phyloP scores from a whole-genome alignment of 495 filamentous ascomycete genomes.

The Polyplosphaeria fusca region DNA sequence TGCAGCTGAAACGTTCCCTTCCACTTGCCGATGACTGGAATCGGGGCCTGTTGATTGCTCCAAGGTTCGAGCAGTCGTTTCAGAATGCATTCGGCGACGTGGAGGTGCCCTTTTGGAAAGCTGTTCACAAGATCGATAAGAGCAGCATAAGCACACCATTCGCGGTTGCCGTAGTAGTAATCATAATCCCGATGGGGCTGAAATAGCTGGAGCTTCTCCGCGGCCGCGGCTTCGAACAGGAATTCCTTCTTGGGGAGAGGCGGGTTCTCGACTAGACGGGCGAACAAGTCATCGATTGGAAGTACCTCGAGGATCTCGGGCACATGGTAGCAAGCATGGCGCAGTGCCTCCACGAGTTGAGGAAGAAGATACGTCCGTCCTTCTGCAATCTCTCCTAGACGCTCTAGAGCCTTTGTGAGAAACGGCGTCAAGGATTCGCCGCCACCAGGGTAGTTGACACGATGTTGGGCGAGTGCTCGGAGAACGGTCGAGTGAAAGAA shows the following conservation, averaged over 20 bases:
- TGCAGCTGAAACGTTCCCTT: slow-evolving; percentile 48
- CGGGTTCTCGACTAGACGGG: slow-evolving; percentile 35
- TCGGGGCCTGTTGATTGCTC: slow-evolving; percentile 40
- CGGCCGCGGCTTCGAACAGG: slow-evolving; percentile 38
- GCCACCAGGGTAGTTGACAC: not conserved
- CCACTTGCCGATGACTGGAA: slow-evolving; percentile 46
- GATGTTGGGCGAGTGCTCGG: not conserved
- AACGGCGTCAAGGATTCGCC: not conserved
- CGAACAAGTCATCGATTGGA: slow-evolving; percentile 33
- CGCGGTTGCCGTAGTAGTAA: slow-evolving; percentile 43
- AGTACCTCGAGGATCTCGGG: slow-evolving; percentile 25
- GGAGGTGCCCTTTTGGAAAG: slow-evolving; percentile 30
- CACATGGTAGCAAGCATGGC: slow-evolving; percentile 21
- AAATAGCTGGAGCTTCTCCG: slow-evolving; percentile 28
- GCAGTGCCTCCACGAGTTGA: slow-evolving; percentile 31
- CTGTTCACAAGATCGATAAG: slow-evolving; percentile 46
- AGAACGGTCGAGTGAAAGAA: slow-evolving; percentile 35
- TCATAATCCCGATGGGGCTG: slow-evolving; percentile 36
- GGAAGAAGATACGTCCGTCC: slow-evolving; percentile 36
- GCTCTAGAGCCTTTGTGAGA: slow-evolving; percentile 11
- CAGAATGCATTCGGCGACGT: slow-evolving; percentile 33
- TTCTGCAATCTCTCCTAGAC: slow-evolving; percentile 31
- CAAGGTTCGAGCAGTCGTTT: slow-evolving; percentile 42
- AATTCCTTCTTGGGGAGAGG: slow-evolving; percentile 41
- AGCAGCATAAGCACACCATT: slow-evolving; percentile 43